Base-by-base conservation (phyloP, 768 basidiomycete genomes). In the Kwoniella mangroviensis region DNA sequence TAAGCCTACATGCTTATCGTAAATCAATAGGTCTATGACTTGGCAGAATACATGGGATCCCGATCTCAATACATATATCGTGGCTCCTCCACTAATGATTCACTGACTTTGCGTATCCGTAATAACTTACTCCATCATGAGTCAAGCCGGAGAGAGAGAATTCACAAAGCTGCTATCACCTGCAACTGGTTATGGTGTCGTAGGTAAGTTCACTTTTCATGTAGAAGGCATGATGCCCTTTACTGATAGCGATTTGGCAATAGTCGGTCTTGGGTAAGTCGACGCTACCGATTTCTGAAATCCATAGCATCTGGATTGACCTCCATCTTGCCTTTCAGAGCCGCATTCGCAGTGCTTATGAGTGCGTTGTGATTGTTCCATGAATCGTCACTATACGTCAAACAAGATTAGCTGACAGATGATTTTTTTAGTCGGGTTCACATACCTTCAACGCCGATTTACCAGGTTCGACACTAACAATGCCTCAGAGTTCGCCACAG, bases 341-440 rank as follows among this genome's bases (percentile, higher is more conserved):
- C 72, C n/a, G 54, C 63, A 12, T 74, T 74, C 53, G 73, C 73
- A 4, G 54, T 74, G 13, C 40, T 70, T 21, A 74, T 74, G 73
- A 58, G 72, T 70, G 54, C 26, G 72, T 69, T 28, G 34, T 7
- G 34, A 15, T 13, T 49, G 45, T 49, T 49, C 45, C 34, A 34
- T 34, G 6, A 34, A 7, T 34, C 6, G 0, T 34, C 34, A 34
- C 34, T 34, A 34, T 34, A 34, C 34, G 34, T 34, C 34, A 34
- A 34, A 34, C 1, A 34, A 34, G 34, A 34, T 51, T 24, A 12
- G 22, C 41, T 9, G 40, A 41, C 26, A 34, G 21, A 55, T 54
- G 1, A 34, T 17, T 17, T n/a, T 26, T 6, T 22, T 55, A 73
- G 72, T 69, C 34, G 72, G 49, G 0, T 67, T 73, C 68, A 73